phyloP scores from a whole-genome alignment of 768 basidiomycete species.

The Stropharia rugosoannulata region DNA sequence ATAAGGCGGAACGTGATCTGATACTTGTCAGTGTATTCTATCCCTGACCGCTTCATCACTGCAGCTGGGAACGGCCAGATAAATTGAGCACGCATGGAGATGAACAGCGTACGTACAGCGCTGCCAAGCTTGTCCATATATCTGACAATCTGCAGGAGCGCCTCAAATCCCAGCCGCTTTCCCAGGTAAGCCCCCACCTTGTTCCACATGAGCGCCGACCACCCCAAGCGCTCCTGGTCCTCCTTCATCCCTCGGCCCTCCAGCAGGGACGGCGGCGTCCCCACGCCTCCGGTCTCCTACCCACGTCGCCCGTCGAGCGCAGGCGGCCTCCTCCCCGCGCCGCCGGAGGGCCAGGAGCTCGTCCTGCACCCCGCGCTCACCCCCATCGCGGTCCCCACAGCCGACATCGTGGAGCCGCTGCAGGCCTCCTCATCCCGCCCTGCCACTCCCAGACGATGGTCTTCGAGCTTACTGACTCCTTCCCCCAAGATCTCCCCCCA shows the following conservation, averaged over 20 bases:
- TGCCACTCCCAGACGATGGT: constrained; percentile 32
- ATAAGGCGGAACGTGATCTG: neutral
- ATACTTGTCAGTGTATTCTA: neutral
- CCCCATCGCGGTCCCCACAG: constrained; percentile 15
- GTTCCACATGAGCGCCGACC: constrained; percentile 17
- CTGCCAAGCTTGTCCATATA: constrained; percentile 23
- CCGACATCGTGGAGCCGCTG: constrained; percentile 24
- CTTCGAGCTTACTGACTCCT: constrained; percentile 31
- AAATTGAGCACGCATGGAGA: constrained; percentile 2
- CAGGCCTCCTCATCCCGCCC: constrained; percentile 25
- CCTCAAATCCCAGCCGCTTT: constrained; percentile 10
- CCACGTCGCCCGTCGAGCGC: constrained; percentile 2
- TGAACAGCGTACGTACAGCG: constrained; percentile 22
- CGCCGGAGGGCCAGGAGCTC: constrained; percentile 28
- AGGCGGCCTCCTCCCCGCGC: constrained; percentile 21
- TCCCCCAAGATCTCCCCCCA: constrained; percentile 29
- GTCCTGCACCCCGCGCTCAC: constrained; percentile 11
- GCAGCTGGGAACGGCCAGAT: neutral
- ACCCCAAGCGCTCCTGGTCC: constrained; percentile 33
- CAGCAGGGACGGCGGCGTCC: constrained; percentile 9
- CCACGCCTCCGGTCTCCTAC: neutral
- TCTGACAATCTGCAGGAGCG: constrained; percentile 11
- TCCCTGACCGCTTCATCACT: neutral
- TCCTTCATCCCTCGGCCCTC: constrained; percentile 33
- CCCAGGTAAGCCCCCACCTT: constrained; percentile 23